These are phyloP conservation scores for Salix dunnii DNA, from an alignment of 345 rosid species.

Conservation along the genomic window DNA sequence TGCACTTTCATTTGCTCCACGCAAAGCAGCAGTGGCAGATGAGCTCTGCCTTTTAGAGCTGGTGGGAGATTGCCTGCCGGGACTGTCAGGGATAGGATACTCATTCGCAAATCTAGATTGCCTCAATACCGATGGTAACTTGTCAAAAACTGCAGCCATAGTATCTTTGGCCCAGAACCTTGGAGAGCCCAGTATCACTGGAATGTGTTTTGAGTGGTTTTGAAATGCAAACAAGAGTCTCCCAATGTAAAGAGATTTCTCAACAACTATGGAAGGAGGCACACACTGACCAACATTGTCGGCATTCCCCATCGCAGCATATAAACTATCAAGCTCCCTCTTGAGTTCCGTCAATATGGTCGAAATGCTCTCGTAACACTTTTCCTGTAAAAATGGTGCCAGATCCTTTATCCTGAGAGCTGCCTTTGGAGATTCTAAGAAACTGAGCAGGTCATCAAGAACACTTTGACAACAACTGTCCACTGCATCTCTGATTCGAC, in stretches of 20 bases:
- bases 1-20: slow-evolving; percentile 72
- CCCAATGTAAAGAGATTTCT: slow-evolving; percentile 88
- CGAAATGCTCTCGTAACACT: slow-evolving; percentile 74
- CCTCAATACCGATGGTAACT: slow-evolving; percentile 58
- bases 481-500: slow-evolving; percentile 78
- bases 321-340: slow-evolving; percentile 60
- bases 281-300: slow-evolving; percentile 34
- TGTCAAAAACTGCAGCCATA: slow-evolving; percentile 55
- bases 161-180: slow-evolving; percentile 83
- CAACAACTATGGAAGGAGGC: slow-evolving; percentile 61
- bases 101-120: slow-evolving; percentile 49
- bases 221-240: slow-evolving; percentile 82
- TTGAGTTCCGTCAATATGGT: slow-evolving; percentile 58
- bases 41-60: slow-evolving; percentile 69
- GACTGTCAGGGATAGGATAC: slow-evolving; percentile 43
- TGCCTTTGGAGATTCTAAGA: slow-evolving; percentile 92
- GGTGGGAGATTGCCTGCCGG: slow-evolving; percentile 44
- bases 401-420: slow-evolving; percentile 72
- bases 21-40: slow-evolving; percentile 72
- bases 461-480: slow-evolving; percentile 68
- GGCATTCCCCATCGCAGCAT: slow-evolving; percentile 44
- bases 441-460: slow-evolving; percentile 79
- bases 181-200: slow-evolving; percentile 84
- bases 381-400: slow-evolving; percentile 73
- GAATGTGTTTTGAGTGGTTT: slow-evolving; percentile 77